Percentiles rank a stretch among this genome's conserved stretches.
phyloP scores from a whole-genome alignment of 768 basidiomycete species.

The Podaxis rugospora region DNA sequence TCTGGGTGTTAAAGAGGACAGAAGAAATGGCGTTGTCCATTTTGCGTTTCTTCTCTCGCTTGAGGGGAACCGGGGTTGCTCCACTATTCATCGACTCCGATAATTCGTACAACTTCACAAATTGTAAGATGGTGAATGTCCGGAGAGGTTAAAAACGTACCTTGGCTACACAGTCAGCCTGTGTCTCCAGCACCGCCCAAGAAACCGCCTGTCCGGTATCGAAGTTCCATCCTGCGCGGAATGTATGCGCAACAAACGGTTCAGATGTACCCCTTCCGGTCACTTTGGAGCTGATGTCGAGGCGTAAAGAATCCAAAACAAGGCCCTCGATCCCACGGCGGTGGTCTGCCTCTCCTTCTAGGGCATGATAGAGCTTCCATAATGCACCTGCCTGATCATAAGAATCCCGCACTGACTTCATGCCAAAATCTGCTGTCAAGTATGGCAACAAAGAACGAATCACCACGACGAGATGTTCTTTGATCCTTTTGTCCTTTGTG shows the following conservation, averaged over 20 bases:
- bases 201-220: constrained; percentile 62
- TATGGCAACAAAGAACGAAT: constrained; percentile 73
- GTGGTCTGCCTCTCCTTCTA: constrained; percentile 60
- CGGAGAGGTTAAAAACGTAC: constrained; percentile 30
- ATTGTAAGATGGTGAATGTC: not conserved
- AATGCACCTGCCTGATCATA: constrained; percentile 45
- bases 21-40: constrained; percentile 55
- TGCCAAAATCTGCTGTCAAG: constrained; percentile 35
- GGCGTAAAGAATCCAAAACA: constrained; percentile 58
- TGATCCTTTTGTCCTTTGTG: constrained; percentile 69
- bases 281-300: constrained; percentile 37
- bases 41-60: constrained; percentile 45
- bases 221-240: constrained; percentile 73
- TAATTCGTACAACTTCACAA: constrained; percentile 53
- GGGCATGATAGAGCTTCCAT: constrained; percentile 44
- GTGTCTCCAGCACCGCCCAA: constrained; percentile 78
- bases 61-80: constrained; percentile 17
- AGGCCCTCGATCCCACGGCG: constrained; percentile 65
- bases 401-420: constrained; percentile 16
- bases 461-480: constrained; percentile 76
- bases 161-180: constrained; percentile 72
- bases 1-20: constrained; percentile 48
- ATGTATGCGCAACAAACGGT: constrained; percentile 62
- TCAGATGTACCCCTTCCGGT: constrained; percentile 17
- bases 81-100: constrained; percentile 50